These are phyloP conservation scores for Flaveria trinervia DNA, from an alignment of 129 eudicot species.

Conservation along the genomic window DNA sequence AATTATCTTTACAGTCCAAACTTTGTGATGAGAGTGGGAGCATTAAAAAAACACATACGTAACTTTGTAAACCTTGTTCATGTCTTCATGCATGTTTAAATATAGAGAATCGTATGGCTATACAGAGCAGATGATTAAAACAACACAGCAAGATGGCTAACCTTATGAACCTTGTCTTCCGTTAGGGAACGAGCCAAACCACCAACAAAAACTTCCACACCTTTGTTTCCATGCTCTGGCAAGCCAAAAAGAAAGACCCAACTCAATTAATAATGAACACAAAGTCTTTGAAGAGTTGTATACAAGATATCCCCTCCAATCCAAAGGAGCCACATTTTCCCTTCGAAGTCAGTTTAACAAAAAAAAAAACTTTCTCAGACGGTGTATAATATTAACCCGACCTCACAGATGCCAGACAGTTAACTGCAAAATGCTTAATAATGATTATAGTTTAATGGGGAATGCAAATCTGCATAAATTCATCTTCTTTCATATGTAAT, in stretches of 20 bases:
- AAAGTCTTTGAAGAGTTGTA: not conserved
- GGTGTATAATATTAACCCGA: not conserved
- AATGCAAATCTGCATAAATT: not conserved
- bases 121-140: not conserved
- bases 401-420: not conserved
- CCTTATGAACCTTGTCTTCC: conserved; percentile 70
- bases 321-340: conserved; percentile 18
- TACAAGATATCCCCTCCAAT: conserved; percentile 2
- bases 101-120: not conserved
- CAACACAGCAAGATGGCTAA: conserved; percentile 22
- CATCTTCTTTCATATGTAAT: conserved; percentile 11
- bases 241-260: conserved; percentile 14
- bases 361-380: not conserved
- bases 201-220: conserved; percentile 89
- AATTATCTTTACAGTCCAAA: conserved; percentile 12
- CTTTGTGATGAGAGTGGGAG: not conserved
- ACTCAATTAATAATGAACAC: not conserved
- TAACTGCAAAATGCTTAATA: not conserved
- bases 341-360: not conserved
- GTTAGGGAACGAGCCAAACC: conserved; percentile 63
- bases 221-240: conserved; percentile 53
- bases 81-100: not conserved
- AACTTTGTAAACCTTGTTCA: conserved; percentile 2
- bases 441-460: not conserved
- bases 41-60: not conserved